Evolutionary conservation across 192 early-diverging fungal species (phyloP).

Genomic region (Coemansia sp.): DNA sequence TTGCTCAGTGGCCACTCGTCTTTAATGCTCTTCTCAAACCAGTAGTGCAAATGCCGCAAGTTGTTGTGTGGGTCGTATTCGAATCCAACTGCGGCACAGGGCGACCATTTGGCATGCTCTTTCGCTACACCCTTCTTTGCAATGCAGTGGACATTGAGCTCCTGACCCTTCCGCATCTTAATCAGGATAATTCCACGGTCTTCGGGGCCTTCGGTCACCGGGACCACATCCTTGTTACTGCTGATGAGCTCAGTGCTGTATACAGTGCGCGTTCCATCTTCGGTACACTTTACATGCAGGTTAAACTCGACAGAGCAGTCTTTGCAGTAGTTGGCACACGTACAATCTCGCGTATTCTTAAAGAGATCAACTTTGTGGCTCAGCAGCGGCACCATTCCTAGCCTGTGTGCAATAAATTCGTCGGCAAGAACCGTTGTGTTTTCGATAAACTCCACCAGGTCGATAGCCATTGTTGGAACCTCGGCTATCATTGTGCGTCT

Average conservation of each 20-base stretch:
- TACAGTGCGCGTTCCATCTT: conserved; percentile 74
- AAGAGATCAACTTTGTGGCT: conserved; percentile 76
- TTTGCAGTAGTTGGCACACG: conserved; percentile 76
- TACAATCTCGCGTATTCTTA: conserved; percentile 79
- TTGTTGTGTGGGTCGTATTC: conserved; percentile 98
- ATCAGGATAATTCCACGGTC: conserved; percentile 79
- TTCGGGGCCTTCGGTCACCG: conserved; percentile 62
- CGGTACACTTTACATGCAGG: conserved; percentile 80
- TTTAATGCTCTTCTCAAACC: conserved; percentile 84
- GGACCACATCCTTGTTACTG: conserved; percentile 65
- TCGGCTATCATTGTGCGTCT: conserved; percentile 97
- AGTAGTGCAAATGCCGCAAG: conserved; percentile 85
- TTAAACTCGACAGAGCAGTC: conserved; percentile 89
- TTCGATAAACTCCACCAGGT: conserved; percentile 90
- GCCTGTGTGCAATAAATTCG: conserved; percentile 92
- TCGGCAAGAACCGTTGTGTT: conserved; percentile 94
- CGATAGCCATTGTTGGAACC: conserved; percentile 97
- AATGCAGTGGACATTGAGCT: conserved; percentile 83
- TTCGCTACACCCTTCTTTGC: conserved; percentile 98
- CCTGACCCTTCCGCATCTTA: conserved; percentile 90
- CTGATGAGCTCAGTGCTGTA: conserved; percentile 80
- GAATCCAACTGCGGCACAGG: conserved; percentile 83
- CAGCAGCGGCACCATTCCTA: conserved; percentile 90
- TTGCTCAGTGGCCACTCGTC: conserved; percentile 79
- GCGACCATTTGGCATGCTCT: conserved; percentile 97